Base-by-base conservation (phyloP, 192 early-diverging fungal species). In the Irineochytrium annulatum region DNA sequence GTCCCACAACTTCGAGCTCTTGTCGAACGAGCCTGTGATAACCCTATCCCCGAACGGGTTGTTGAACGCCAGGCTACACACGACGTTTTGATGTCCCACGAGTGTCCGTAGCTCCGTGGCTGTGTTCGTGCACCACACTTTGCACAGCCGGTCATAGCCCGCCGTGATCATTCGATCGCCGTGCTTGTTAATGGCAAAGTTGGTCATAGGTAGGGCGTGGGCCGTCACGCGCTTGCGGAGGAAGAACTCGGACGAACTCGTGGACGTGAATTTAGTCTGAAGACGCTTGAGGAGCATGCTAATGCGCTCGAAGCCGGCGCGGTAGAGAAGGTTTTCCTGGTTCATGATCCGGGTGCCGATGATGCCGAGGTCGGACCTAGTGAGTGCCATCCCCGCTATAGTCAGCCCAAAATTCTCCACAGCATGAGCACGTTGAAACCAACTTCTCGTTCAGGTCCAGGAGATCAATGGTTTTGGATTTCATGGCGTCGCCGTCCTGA, bases 21-120 rank as follows among this genome's bases (percentile, higher is more conserved):
- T 68, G 54, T 81, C 79, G 59, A 81, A 81, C 2, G 76, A 79
- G 8, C 79, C 79, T 3, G 79, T 79, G 8, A 60, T 68, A 28
- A 81, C 57, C 41, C 76, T 81, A 43, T 81, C 77, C 2, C 77
- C 68, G 51, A 75, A 79, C 3, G 79, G 79, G 57, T 73, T 71
- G 61, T 81, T 81, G 54, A 76, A 78, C 26, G 72, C 52, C 28
- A 81, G 8, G 20, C 62, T 31, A 63, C 72, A 81, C 2, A 81
- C 79, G 8, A 81, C 79, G 44, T 81, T 81, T 52, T 75, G 61
- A 60, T 81, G 79, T 3, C 79, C 79, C 16, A 68, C 61, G 22
- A 78, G 52, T 1, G 60, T 68, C 48, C 54, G 33, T 56, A 81
- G 54, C 60, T 76, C 71, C 27, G 35, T 60, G 14, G 77, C 79